Base-by-base conservation (phyloP, 192 early-diverging fungal genomes). In the Backusella morwellensis region DNA sequence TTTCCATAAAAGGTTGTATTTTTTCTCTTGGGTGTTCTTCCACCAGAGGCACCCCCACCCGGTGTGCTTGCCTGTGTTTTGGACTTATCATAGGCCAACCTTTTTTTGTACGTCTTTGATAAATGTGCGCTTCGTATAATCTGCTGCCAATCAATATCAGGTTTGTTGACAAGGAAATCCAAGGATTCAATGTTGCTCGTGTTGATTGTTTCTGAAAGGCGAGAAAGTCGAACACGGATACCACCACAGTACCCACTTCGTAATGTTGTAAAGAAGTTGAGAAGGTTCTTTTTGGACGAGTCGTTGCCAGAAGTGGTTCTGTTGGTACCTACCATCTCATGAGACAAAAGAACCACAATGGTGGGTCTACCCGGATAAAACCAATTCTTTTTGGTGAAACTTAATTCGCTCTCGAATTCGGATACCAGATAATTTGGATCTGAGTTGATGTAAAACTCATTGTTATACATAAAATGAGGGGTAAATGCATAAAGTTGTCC, bases 401-500 rank as follows among this genome's bases (percentile, higher is more conserved):
- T 77, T 32, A 96, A 72, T 73, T 95, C 92, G 74, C 90, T 91
- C 78, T 93, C 93, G 76, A 96, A 89, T 38, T 89, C 78, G 59
- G 89, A 91, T n/a, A 95, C 90, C 52, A 96, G 69, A 73, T 95
- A 95, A 77, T 95, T 91, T 29, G 91, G 91, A 80, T 96, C 95
- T 68, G 88, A 89, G 15, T 90, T 92, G 21, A 95, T 84, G 77
- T 96, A 96, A 77, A 93, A 96, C 81, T 96, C 93, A 71, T 93
- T 91, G 66, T 88, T 89, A 76, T 96, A 92, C 90, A 96, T 91
- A 80, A 96, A 96, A 68, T 94, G 90, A 35, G 95, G 95, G 6
- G 92, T 88, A 75, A 96, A 96, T 3, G 93, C 90, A 78, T 96
- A 96, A 19, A 96, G 75, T 19, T 90, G 85, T 0, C 95, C 95